Base-by-base conservation (phyloP, 1,284 basidiomycete genomes). In the Papiliotrema laurentii region DNA sequence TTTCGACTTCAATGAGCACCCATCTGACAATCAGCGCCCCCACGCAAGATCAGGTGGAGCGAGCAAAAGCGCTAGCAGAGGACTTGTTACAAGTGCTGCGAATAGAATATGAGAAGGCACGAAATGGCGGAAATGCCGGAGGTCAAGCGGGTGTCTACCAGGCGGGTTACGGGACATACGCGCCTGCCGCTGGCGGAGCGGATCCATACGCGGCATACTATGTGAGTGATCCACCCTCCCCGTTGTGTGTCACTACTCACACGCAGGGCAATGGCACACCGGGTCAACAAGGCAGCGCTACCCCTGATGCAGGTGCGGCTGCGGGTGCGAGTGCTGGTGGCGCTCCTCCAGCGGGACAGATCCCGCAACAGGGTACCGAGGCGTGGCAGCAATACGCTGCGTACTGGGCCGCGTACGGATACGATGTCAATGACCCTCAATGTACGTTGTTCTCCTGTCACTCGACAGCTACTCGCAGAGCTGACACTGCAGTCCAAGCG, bases 81-180 rank as follows among this genome's bases (percentile, higher is more conserved):
- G 92, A 97, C 68, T 79, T 97, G 6, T 80, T 96, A 6, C 80
- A 86, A 45, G 89, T 94, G 18, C 87, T 97, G 13, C 81, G 82
- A 18, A 78, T 81, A 53, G 90, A 96, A 65, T 89, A 92, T 68
- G 83, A 81, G 27, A 94, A 96, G 74, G 86, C 89, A 3, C 56
- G 71, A 30, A 56, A 56, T 24, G 61, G 67, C 2, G 58, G 47
- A 24, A 56, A 80, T 16, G 31, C 36, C 78, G 58, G 61, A 68
- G 18, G 65, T 78, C 22, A 69, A 83, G 27, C 77, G 78, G 60
- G 63, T 33, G 60, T 60, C 25, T 66, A 68, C 35, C 61, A 60
- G 39, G 53, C 45, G 11, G 61, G 61, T 2, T 61, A 65, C 48
- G 60, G 63, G 4, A 45, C 53, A 9, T 60, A 63, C 42, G 55